Evolutionary conservation across 2,329 filamentous ascomycete species (phyloP).

Genomic region (Diaporthe sp.): DNA sequence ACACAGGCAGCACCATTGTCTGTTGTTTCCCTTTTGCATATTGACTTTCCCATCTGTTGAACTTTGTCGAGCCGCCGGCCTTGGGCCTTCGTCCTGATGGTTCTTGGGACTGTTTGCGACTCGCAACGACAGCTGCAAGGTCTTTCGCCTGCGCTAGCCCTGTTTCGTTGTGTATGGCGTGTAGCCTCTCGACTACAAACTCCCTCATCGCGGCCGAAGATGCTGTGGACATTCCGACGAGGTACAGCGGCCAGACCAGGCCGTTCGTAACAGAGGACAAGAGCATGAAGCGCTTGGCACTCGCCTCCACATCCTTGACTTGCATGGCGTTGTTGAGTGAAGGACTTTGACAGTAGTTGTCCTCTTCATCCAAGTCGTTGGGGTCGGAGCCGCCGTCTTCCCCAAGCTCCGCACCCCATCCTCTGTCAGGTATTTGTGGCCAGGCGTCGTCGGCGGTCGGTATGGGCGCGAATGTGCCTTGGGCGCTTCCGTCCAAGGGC

Average conservation of each 20-base stretch:
- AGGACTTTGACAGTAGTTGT: constrained; percentile 48
- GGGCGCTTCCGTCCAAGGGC: constrained; percentile 51
- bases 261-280: constrained; percentile 63
- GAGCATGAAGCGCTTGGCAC: constrained; percentile 62
- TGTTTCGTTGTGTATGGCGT: constrained; percentile 60
- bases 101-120: constrained; percentile 46
- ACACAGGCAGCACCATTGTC: constrained; percentile 18
- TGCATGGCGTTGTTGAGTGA: constrained; percentile 58
- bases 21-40: constrained; percentile 14
- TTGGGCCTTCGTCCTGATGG: background rate
- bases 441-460: constrained; percentile 40
- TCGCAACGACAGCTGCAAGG: constrained; percentile 58
- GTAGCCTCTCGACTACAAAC: constrained; percentile 61
- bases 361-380: constrained; percentile 22
- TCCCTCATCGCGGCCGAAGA: constrained; percentile 57
- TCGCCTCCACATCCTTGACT: constrained; percentile 51
- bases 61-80: background rate
- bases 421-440: constrained; percentile 26
- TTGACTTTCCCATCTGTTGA: constrained; percentile 9
- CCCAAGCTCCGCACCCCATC: constrained; percentile 32
- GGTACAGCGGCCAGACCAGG: constrained; percentile 65
- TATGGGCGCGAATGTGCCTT: constrained; percentile 43
- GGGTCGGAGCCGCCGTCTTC: constrained; percentile 17
- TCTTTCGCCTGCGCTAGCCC: constrained; percentile 60
- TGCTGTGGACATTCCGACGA: constrained; percentile 61